Percentiles rank a stretch among this genome's conserved stretches.
Conservation (phyloP, 2,329 filamentous ascomycete species). For the Zasmidium cellare region DNA sequence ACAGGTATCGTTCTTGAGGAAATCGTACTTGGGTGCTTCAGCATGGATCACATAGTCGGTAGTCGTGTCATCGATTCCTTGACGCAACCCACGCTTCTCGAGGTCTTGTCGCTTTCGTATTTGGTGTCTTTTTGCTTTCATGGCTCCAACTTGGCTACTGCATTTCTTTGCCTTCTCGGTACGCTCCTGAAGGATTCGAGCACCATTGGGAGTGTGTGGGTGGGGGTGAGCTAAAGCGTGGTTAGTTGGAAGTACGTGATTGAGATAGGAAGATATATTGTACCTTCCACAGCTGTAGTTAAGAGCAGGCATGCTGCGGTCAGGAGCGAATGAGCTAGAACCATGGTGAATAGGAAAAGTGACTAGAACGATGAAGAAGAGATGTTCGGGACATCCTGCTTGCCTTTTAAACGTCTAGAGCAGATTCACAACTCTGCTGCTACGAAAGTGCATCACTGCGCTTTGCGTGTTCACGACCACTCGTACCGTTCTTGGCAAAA, state of each 20-base stretch:
- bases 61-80: neutral
- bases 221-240: neutral
- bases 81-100: slow-evolving; percentile 3
- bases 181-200: neutral
- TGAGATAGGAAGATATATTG: neutral
- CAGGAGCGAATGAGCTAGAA: neutral
- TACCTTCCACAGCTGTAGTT: neutral
- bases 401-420: neutral
- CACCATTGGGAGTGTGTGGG: neutral
- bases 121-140: slow-evolving; percentile 13
- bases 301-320: neutral
- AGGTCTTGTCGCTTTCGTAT: neutral
- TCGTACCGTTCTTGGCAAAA: neutral
- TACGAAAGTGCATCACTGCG: neutral
- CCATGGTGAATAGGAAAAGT: neutral
- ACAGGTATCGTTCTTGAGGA: slow-evolving; percentile 15
- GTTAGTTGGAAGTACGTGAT: neutral
- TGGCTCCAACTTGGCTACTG: slow-evolving; percentile 8
- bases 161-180: slow-evolving; percentile 11
- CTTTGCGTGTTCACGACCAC: neutral
- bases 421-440: neutral
- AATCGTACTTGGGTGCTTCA: slow-evolving; percentile 12
- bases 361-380: neutral
- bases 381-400: neutral
- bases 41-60: slow-evolving; percentile 12